Conservation (phyloP, 768 basidiomycete genomes). For the Trichaptum fuscoviolaceum region DNA sequence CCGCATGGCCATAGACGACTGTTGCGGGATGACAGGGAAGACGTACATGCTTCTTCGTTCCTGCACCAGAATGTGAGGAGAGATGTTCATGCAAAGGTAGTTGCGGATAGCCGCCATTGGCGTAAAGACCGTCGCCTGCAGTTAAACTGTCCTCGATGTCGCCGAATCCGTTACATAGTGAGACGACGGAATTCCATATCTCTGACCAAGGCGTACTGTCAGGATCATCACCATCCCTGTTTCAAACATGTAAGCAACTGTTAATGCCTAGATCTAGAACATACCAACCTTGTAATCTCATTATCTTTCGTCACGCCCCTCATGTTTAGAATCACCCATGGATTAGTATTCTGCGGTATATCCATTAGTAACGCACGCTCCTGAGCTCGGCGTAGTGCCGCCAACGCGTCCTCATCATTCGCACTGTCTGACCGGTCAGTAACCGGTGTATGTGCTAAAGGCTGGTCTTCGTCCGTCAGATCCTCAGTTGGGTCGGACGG, state of each 20-base stretch:
- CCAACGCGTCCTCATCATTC: constrained; percentile 9
- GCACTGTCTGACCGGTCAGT: constrained; percentile 16
- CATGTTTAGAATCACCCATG: constrained; percentile 76
- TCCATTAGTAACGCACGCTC: constrained; percentile 62
- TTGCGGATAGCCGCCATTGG: neutral
- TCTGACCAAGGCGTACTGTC: constrained; percentile 32
- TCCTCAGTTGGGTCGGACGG: constrained; percentile 59
- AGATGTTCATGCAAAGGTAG: neutral
- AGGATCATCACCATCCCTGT: constrained; percentile 9
- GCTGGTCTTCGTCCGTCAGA: constrained; percentile 51
- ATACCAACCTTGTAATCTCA: constrained; percentile 32
- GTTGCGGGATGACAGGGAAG: constrained; percentile 68
- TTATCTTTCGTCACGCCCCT: constrained; percentile 45
- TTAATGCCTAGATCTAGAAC: neutral
- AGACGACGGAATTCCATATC: constrained; percentile 26
- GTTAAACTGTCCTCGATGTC: constrained; percentile 8
- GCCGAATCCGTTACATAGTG: constrained; percentile 15
- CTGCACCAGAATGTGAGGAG: neutral
- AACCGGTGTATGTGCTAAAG: constrained; percentile 58
- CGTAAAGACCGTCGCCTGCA: neutral
- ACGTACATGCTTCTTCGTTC: neutral
- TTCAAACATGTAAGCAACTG: neutral
- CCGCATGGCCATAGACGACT: constrained; percentile 84
- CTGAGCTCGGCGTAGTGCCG: constrained; percentile 48
- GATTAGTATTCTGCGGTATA: constrained; percentile 71